A percentile compares a stretch with the other conserved stretches of the same genome.
These are phyloP conservation scores for Pseudoturritis turrita DNA, from an alignment of 345 rosid genomes.

Conservation along the genomic window DNA sequence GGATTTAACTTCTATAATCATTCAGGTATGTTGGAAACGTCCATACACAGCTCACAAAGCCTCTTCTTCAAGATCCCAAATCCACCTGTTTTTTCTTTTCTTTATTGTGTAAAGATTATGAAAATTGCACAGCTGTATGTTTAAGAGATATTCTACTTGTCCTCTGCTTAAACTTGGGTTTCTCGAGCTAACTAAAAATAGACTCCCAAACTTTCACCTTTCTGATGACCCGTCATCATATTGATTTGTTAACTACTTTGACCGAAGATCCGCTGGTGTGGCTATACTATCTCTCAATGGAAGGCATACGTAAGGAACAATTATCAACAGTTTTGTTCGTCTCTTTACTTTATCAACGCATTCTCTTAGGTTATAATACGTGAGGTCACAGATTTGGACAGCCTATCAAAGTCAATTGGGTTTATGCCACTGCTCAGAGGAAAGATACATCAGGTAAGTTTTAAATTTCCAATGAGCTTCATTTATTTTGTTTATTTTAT, in stretches of 20 bases:
- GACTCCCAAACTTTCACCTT: background rate
- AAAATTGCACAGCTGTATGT: too few species aligned
- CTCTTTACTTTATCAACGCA: background rate
- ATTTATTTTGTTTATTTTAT: background rate
- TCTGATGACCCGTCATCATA: too few species aligned
- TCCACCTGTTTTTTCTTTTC: too few species aligned
- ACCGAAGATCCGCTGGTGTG: constrained; percentile 77
- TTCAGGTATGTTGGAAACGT: too few species aligned
- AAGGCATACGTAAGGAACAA: constrained; percentile 73
- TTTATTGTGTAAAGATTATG: too few species aligned
- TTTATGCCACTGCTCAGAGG: constrained; percentile 94
- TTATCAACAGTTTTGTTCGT: background rate
- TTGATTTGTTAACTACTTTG: constrained; percentile 91
- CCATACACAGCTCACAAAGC: too few species aligned
- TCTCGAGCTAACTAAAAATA: background rate
- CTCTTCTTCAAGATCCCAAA: too few species aligned
- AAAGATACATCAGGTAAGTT: constrained; percentile 91
- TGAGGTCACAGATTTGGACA: constrained; percentile 76
- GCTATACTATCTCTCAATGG: constrained; percentile 87
- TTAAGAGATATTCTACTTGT: too few species aligned
- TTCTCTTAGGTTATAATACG: constrained; percentile 8
- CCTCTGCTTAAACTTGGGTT: background rate
- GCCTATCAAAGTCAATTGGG: constrained; percentile 99
- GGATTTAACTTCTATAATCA: too few species aligned
- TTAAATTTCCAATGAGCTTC: background rate